Percentiles rank a stretch among this genome's conserved stretches.
phyloP scores from a whole-genome alignment of 192 early-diverging fungal species.

The Cetraspora pellucida region DNA sequence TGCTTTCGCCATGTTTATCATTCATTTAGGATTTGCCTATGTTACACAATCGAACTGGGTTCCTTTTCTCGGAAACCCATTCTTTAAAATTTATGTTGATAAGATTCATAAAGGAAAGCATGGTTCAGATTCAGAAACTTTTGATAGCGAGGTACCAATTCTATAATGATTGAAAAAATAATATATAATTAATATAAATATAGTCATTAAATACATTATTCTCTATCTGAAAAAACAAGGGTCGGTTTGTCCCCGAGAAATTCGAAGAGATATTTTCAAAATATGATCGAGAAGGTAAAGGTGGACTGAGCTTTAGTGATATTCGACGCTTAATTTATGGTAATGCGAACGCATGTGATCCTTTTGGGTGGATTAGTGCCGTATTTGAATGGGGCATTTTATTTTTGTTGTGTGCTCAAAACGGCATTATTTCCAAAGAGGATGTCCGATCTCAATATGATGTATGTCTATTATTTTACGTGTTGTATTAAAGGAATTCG shows the following conservation, averaged over 20 bases:
- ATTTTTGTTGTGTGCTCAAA: constrained; percentile 4
- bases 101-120: constrained; percentile 56
- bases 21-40: constrained; percentile 48
- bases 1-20: constrained; percentile 40
- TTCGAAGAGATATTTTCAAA: constrained; percentile 58
- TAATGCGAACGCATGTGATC: constrained; percentile 41
- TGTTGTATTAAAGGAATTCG: too few relatives aligned
- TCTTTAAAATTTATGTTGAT: constrained; percentile 49
- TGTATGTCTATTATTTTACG: neutral
- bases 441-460: neutral
- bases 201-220: neutral
- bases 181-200: neutral
- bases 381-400: constrained; percentile 17
- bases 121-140: constrained; percentile 52
- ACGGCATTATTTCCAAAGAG: neutral
- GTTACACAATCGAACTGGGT: constrained; percentile 44
- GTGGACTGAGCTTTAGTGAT: constrained; percentile 37
- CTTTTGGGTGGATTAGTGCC: constrained; percentile 27
- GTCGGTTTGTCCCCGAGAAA: constrained; percentile 54
- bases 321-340: constrained; percentile 34
- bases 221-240: constrained; percentile 20
- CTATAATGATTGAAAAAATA: neutral
- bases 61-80: constrained; percentile 43
- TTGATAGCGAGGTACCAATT: constrained; percentile 41
- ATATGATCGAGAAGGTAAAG: constrained; percentile 42